Evolutionary conservation across 2,329 filamentous ascomycete genomes (phyloP).

Genomic region (Pezicula radicicola): DNA sequence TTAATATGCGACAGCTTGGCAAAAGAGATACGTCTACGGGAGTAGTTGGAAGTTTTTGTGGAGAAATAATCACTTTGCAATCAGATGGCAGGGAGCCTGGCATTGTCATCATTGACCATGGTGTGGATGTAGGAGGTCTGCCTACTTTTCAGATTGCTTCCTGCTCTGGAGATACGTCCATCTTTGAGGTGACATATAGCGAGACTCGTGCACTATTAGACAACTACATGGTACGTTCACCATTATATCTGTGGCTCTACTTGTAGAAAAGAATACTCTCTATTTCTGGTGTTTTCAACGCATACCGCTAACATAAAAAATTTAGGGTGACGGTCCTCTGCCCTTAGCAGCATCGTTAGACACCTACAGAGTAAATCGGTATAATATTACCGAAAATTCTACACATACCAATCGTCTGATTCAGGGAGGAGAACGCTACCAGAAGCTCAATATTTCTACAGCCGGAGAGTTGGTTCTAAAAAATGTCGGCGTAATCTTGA

Average conservation of each 20-base stretch:
- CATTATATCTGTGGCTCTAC: neutral
- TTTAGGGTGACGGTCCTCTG: constrained; percentile 30
- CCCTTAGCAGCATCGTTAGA: constrained; percentile 34
- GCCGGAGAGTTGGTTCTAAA: constrained; percentile 24
- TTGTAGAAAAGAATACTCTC: neutral
- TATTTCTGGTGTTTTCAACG: too few species aligned
- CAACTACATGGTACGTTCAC: constrained; percentile 1
- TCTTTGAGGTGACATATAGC: constrained; percentile 3
- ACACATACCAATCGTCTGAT: constrained; percentile 30
- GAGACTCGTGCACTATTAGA: constrained; percentile 1
- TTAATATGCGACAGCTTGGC: too few species aligned
- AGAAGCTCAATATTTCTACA: constrained; percentile 33
- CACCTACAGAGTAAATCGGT: constrained; percentile 31
- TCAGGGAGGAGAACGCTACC: constrained; percentile 34
- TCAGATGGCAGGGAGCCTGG: neutral
- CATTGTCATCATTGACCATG: neutral
- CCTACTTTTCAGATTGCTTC: neutral
- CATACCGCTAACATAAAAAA: neutral
- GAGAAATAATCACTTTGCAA: neutral
- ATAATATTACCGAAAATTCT: constrained; percentile 27
- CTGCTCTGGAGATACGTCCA: neutral
- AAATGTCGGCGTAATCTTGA: constrained; percentile 25
- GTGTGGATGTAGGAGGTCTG: neutral
- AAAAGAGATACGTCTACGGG: too few species aligned
- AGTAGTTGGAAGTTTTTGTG: too few species aligned